Evolutionary conservation across 2,329 filamentous ascomycete genomes (phyloP), one percentile per base, ranked within the genome.

Genomic region (Huntiella abstrusa): DNA sequence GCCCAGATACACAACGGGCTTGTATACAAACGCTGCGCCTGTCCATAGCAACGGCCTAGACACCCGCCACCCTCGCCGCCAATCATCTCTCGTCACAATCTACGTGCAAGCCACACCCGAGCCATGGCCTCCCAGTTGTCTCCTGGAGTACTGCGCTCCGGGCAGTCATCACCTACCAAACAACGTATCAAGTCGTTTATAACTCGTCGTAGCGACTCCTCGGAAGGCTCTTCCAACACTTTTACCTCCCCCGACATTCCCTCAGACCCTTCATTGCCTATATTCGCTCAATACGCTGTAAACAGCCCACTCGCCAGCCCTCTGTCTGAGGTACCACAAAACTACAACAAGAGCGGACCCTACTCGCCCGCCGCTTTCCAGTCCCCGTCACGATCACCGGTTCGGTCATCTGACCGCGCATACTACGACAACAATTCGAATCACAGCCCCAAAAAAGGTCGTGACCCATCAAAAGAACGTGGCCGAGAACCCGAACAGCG

Each of bases 401-500:
- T 34, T 16, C 48, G 48, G 8, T 49, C 44, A 3, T 36, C 41
- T 11, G 38, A 46, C 28, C 41, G 46, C 28, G 44, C 28, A n/a
- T 44, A 44, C 12, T 46, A 43, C 11, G 45, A 39, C 11, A 13
- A 40, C 8, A 36, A 28, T 15, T 15, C 22, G 38, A 36, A 15
- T 32, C 35, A 12, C 32, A 28, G 34, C 34, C 32, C 19, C 34
- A 34, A 35, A 13, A 37, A 28, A 41, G 10, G 22, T 28, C 35
- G 32, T 13, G 35, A 35, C 10, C 39, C 32, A 6, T 45, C 47
- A 10, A 49, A 43, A 37, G 48, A 49, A 12, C 48, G 56, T 17
- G 54, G 54, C 36, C 65, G 60, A 51, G 66, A 67, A 44, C 42
- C 53, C 37, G 52, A 56, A 49, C 66, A 28, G 7, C 22, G 22